These are phyloP conservation scores for Fusarium ramigenum DNA, from an alignment of 2,329 filamentous ascomycete species.

Conservation along the genomic window DNA sequence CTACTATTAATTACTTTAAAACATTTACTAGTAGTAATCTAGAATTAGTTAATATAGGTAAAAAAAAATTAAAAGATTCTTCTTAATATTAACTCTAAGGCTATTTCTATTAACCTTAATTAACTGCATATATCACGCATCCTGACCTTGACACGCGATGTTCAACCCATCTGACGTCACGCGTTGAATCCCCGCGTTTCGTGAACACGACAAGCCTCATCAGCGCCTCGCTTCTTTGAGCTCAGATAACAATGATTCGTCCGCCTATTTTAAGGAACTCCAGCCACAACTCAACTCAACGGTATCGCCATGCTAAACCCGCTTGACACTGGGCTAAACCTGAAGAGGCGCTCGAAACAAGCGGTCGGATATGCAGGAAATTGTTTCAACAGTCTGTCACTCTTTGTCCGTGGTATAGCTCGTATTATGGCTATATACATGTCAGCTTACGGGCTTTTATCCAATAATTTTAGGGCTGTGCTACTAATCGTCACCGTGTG, in stretches of 20 bases:
- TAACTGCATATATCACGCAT: no score
- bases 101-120: no score
- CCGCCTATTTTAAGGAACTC: not conserved
- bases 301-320: not conserved
- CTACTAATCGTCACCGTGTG: not conserved
- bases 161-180: no score
- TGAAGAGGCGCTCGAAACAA: not conserved
- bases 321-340: not conserved
- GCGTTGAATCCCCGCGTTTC: not conserved
- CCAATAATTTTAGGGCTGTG: not conserved
- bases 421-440: not conserved
- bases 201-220: not conserved
- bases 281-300: not conserved
- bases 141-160: no score
- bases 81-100: no score
- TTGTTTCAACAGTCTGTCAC: not conserved
- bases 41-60: no score
- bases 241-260: not conserved
- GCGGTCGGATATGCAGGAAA: not conserved
- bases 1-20: no score
- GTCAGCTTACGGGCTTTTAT: not conserved
- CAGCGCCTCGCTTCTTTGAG: rapidly evolving
- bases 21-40: no score
- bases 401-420: not conserved
- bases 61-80: no score